A percentile compares a stretch with the other conserved stretches of the same genome.
Evolutionary conservation across 2,329 filamentous ascomycete species (phyloP).

Genomic region (Aspergillus sp.): DNA sequence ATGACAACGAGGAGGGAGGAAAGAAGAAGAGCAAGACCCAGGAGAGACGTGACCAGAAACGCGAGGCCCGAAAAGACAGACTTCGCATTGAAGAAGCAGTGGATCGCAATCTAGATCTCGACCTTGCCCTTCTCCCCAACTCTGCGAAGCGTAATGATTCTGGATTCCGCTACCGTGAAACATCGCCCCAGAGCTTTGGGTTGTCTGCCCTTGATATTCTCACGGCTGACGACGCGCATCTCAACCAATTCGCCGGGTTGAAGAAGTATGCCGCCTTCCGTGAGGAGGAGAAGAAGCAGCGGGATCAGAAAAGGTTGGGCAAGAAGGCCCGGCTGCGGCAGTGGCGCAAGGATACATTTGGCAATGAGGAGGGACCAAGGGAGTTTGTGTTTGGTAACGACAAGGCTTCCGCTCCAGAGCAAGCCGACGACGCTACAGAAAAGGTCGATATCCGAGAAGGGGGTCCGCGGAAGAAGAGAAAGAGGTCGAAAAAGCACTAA

Average conservation of each 20-base stretch:
- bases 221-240: slow-evolving; percentile 77
- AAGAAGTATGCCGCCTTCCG: slow-evolving; percentile 94
- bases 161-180: slow-evolving; percentile 89
- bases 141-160: slow-evolving; percentile 53
- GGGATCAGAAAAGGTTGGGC: slow-evolving; percentile 81
- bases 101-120: slow-evolving; percentile 75
- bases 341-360: slow-evolving; percentile 74
- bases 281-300: slow-evolving; percentile 82
- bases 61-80: slow-evolving; percentile 75
- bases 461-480: slow-evolving; percentile 41
- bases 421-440: slow-evolving; percentile 21
- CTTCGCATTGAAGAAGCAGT: slow-evolving; percentile 82
- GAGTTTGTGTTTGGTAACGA: slow-evolving; percentile 30
- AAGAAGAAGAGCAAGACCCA: slow-evolving; percentile 47
- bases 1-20: slow-evolving; percentile 42
- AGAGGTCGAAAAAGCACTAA: slow-evolving; percentile 46
- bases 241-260: slow-evolving; percentile 88
- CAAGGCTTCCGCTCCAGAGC: slow-evolving; percentile 15
- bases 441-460: slow-evolving; percentile 45
- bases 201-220: slow-evolving; percentile 89
- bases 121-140: slow-evolving; percentile 60
- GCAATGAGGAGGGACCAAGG: slow-evolving; percentile 56
- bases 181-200: slow-evolving; percentile 84
- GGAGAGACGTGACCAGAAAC: slow-evolving; percentile 61
- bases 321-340: slow-evolving; percentile 90